Base-by-base conservation (phyloP, 768 basidiomycete genomes). In the Suillus variegatus region DNA sequence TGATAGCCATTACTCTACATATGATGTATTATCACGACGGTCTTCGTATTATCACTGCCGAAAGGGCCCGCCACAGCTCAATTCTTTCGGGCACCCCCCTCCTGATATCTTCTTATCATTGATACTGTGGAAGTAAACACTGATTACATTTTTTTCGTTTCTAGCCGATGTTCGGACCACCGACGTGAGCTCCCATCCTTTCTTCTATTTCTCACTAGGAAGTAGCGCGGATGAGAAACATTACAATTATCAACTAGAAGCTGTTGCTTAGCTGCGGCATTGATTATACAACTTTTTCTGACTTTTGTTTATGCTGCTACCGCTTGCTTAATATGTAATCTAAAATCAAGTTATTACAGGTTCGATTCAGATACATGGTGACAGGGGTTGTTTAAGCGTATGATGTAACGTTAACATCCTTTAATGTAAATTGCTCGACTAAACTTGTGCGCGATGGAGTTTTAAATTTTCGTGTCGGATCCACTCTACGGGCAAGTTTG, bases 11-110 rank as follows among this genome's bases (percentile, higher is more conserved):
- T 46, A 18, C 44, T 55, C 64, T 74, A 65, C 66, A 22, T 63
- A 87, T 89, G 89, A 91, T 92, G 90, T 76, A 85, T 60, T 82
- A 87, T 88, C 90, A 93, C 92, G 92, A 93, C 92, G 92, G 92
- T 93, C 92, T 93, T 91, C 92, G 92, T 93, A 93, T 72, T 64
- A 76, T 75, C 69, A 65, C 78, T 92, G 90, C 88, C 92, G 92
- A 93, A 93, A 91, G 74, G 86, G 92, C 92, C 92, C 91, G 92
- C 88, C 88, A 91, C 88, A 93, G 92, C 92, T 93, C 92, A 93
- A 83, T 68, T 72, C 72, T 54, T 77, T 86, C 90, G 92, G 92
- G 90, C 91, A 90, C 81, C 87, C 90, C 90, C 87, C 79, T 68
- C 84, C 90, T 92, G 90, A 92, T 80, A 63, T 67, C 70, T n/a